Evolutionary conservation across 1,284 basidiomycete genomes (phyloP).

Genomic region (Phylloboletellus chloephorus): DNA sequence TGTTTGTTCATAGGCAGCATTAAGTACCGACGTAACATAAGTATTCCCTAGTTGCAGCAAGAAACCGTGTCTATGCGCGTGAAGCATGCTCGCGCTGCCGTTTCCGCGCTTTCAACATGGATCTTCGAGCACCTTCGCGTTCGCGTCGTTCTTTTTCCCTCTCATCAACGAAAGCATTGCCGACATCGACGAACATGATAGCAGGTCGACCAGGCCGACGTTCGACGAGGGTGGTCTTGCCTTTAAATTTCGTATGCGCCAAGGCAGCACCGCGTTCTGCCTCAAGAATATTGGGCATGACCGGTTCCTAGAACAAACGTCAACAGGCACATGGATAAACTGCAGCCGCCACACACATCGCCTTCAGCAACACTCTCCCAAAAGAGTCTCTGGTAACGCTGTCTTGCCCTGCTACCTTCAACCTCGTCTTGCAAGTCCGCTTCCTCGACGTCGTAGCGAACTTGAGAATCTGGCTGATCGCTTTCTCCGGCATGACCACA

Average conservation of each 20-base stretch:
- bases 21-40: too few relatives aligned
- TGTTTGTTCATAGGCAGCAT: slow-evolving; percentile 21
- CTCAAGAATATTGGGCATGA: slow-evolving; percentile 50
- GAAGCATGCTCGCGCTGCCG: slow-evolving; percentile 13
- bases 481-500: slow-evolving; percentile 13
- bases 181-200: slow-evolving; percentile 64
- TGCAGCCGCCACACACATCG: slow-evolving; percentile 40
- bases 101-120: slow-evolving; percentile 31
- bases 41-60: too few relatives aligned
- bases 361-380: slow-evolving; percentile 70
- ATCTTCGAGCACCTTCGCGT: slow-evolving; percentile 42
- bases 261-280: slow-evolving; percentile 35
- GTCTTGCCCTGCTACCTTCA: slow-evolving; percentile 50
- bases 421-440: slow-evolving; percentile 58
- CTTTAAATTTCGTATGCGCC: slow-evolving; percentile 34
- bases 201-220: slow-evolving; percentile 42
- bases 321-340: neutral
- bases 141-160: slow-evolving; percentile 47
- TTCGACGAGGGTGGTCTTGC: slow-evolving; percentile 34
- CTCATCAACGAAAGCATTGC: slow-evolving; percentile 58
- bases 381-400: slow-evolving; percentile 64
- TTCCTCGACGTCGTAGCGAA: slow-evolving; percentile 43
- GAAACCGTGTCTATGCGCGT: slow-evolving; percentile 6
- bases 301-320: slow-evolving; percentile 41
- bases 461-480: slow-evolving; percentile 21